phyloP scores from a whole-genome alignment of 2,329 filamentous ascomycete genomes.

The Drechslerella dactyloides region DNA sequence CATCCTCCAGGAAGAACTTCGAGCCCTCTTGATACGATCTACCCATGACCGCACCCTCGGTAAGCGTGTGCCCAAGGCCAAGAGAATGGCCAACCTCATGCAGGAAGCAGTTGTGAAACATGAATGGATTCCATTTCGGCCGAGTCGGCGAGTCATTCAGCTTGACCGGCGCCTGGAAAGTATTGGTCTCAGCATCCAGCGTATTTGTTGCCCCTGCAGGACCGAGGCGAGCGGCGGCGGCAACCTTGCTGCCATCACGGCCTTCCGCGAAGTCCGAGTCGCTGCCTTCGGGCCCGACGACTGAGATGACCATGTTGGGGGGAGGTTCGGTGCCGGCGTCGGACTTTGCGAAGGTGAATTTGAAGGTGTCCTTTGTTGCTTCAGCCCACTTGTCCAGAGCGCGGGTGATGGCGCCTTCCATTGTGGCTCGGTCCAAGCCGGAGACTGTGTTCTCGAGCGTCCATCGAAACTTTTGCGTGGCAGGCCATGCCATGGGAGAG shows the following conservation, averaged over 20 bases:
- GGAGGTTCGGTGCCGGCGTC: neutral
- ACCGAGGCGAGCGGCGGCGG: neutral
- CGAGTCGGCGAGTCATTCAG: neutral
- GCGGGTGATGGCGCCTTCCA: neutral
- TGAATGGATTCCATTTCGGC: neutral
- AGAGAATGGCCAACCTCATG: neutral
- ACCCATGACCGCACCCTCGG: neutral
- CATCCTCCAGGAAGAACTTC: neutral
- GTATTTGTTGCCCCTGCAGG: neutral
- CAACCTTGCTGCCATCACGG: neutral
- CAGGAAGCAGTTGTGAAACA: neutral
- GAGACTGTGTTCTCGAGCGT: neutral
- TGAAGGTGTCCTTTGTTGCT: neutral
- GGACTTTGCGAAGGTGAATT: neutral
- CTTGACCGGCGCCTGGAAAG: neutral
- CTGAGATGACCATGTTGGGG: neutral
- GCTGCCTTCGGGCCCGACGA: neutral
- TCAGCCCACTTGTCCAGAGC: neutral
- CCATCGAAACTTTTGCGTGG: neutral
- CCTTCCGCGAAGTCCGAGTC: neutral
- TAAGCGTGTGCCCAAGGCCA: neutral
- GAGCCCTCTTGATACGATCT: neutral
- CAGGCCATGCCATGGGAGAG: neutral
- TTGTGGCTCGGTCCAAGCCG: neutral
- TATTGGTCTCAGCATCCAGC: neutral